These are phyloP conservation scores for Lentinula boryana DNA, from an alignment of 768 basidiomycete species.

Conservation along the genomic window DNA sequence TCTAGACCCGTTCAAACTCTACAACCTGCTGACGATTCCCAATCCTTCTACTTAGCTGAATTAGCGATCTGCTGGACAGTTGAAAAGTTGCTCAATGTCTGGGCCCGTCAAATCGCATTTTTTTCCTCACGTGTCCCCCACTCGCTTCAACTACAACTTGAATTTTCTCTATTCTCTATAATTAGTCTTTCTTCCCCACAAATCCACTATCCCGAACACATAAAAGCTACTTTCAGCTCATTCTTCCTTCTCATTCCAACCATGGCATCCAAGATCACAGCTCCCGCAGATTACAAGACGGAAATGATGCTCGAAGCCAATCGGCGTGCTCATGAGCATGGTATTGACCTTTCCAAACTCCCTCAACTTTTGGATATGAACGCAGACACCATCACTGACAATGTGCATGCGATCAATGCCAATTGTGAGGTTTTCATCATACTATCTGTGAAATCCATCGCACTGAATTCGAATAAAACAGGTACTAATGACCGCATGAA, in stretches of 20 bases:
- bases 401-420: slow-evolving; percentile 32
- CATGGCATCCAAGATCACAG: slow-evolving; percentile 3
- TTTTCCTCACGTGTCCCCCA: background rate
- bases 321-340: slow-evolving; percentile 25
- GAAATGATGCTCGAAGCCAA: slow-evolving; percentile 23
- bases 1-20: background rate
- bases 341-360: slow-evolving; percentile 33
- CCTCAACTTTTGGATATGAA: slow-evolving; percentile 35
- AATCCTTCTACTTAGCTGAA: background rate
- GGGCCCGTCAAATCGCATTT: background rate
- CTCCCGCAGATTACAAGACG: slow-evolving; percentile 17
- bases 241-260: background rate
- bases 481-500: slow-evolving; percentile 35
- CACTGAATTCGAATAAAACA: slow-evolving; percentile 12
- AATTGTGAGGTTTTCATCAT: slow-evolving; percentile 25
- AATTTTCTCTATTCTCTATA: background rate
- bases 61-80: background rate
- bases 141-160: no score
- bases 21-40: background rate
- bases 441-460: background rate
- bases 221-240: background rate
- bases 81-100: background rate
- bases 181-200: background rate
- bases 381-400: slow-evolving; percentile 33
- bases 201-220: background rate